Conservation (phyloP, 805 yeast species). For the Jamesozyma hellenica region DNA sequence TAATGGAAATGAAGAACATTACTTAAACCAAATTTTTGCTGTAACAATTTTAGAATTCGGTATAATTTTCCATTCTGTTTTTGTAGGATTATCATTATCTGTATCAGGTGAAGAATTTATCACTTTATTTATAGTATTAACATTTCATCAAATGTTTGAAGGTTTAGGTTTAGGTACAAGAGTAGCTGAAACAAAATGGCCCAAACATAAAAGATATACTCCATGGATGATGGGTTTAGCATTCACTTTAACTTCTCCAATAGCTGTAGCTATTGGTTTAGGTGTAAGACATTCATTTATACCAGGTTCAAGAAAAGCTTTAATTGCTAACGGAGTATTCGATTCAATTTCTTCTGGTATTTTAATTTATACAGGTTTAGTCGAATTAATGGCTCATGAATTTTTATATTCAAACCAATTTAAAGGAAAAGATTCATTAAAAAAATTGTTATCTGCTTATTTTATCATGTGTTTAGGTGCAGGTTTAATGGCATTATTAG, state of each 20-base stretch:
- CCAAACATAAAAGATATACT: conserved; percentile 34
- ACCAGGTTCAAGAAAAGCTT: conserved; percentile 47
- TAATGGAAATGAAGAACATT: conserved; percentile 43
- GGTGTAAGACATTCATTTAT: conserved; percentile 58
- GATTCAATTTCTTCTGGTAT: conserved; percentile 75
- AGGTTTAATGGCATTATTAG: conserved; percentile 69
- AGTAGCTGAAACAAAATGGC: conserved; percentile 50
- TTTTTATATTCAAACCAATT: conserved; percentile 49
- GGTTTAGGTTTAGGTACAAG: conserved; percentile 81
- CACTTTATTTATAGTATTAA: conserved; percentile 57
- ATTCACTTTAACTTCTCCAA: conserved; percentile 54
- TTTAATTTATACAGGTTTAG: conserved; percentile 63
- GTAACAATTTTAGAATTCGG: conserved; percentile 67
- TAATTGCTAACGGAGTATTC: conserved; percentile 60
- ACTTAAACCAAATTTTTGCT: conserved; percentile 45
- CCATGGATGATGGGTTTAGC: conserved; percentile 50
- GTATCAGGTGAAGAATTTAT: conserved; percentile 69
- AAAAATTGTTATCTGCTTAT: conserved; percentile 35
- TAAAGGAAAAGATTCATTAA: conserved; percentile 47
- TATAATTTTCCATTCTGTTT: conserved; percentile 71
- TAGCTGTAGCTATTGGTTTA: conserved; percentile 69
- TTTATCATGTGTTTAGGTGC: conserved; percentile 51
- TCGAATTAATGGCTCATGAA: conserved; percentile 74
- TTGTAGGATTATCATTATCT: conserved; percentile 69
- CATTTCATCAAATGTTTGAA: conserved; percentile 75